Conservation (phyloP, 768 basidiomycete genomes). For the Lactifluus piperatus region DNA sequence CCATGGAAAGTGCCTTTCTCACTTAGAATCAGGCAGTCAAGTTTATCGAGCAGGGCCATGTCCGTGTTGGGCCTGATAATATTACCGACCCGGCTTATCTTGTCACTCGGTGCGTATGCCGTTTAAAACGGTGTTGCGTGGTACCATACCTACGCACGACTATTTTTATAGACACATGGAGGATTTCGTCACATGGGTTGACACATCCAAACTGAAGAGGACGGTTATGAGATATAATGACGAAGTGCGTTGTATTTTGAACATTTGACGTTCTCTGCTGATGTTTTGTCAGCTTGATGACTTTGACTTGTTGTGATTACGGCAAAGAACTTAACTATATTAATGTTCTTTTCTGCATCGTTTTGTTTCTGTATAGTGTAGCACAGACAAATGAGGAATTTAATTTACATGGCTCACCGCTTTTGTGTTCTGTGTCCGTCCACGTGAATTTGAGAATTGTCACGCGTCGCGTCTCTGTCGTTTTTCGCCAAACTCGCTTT, state of each 20-base stretch:
- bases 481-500: slow-evolving; percentile 1
- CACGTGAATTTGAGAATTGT: background rate
- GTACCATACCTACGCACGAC: background rate
- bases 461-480: background rate
- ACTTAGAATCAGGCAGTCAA: slow-evolving; percentile 67
- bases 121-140: background rate
- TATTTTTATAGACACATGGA: slow-evolving; percentile 73
- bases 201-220: slow-evolving; percentile 93
- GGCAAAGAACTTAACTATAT: background rate
- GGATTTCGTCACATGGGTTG: slow-evolving; percentile 99
- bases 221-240: slow-evolving; percentile 96
- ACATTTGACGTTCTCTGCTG: slow-evolving; percentile 8
- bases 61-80: slow-evolving; percentile 92
- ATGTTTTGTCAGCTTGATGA: slow-evolving; percentile 69
- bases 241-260: slow-evolving; percentile 45
- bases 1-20: background rate
- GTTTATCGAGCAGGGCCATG: slow-evolving; percentile 97
- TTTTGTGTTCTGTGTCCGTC: background rate
- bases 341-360: too few relatives aligned
- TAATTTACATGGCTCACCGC: background rate
- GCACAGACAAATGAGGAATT: too few relatives aligned
- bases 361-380: background rate
- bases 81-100: slow-evolving; percentile 95
- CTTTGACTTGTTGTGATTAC: slow-evolving; percentile 68
- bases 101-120: slow-evolving; percentile 61